These are phyloP conservation scores for Vaccinium myrtillus DNA, from an alignment of 148 eudicot species.

Conservation along the genomic window DNA sequence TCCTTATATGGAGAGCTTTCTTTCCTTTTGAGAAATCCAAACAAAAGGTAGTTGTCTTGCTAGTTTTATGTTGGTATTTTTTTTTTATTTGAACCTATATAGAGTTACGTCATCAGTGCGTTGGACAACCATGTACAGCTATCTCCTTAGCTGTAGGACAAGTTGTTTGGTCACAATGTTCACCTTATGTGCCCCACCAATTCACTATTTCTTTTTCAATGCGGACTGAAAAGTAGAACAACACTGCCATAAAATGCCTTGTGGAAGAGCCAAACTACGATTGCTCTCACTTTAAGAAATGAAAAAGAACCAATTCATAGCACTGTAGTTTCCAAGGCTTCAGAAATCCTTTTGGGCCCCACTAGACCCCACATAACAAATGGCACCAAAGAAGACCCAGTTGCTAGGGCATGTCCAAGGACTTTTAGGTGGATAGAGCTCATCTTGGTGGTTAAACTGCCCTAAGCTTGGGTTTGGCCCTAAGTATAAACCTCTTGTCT, in stretches of 20 bases:
- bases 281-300: constrained; percentile 75
- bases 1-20: no score
- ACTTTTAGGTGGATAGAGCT: constrained; percentile 73
- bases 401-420: constrained; percentile 96
- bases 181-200: constrained; percentile 97
- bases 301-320: constrained; percentile 95
- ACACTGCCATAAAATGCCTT: constrained; percentile 92
- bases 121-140: constrained; percentile 72
- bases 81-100: background rate
- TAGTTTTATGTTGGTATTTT: background rate
- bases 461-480: no score
- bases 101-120: constrained; percentile 19
- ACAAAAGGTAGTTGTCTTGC: background rate
- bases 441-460: constrained; percentile 18
- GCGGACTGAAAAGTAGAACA: constrained; percentile 71
- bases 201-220: constrained; percentile 54
- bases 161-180: constrained; percentile 72
- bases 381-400: constrained; percentile 92
- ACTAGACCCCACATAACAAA: constrained; percentile 97
- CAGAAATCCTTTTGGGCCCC: constrained; percentile 86
- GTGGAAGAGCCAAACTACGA: constrained; percentile 85
- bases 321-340: constrained; percentile 64
- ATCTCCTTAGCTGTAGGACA: constrained; percentile 93
- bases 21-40: no score
- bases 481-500: no score